Base-by-base conservation (phyloP, 2,329 filamentous ascomycete species). In the Daldinia eschscholtzii region DNA sequence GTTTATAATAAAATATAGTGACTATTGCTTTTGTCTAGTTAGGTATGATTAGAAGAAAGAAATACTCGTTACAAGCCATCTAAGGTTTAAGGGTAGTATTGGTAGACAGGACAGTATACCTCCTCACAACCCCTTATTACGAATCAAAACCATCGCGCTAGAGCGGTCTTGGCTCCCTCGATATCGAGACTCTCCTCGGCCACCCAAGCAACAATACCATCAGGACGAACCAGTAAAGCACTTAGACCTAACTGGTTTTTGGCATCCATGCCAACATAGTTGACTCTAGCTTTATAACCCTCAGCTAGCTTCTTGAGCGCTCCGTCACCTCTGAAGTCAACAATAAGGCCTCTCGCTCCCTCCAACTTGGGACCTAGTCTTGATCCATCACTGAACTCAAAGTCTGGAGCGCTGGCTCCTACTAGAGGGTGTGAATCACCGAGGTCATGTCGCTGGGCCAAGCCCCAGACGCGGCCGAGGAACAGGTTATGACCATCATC, bases 351-450 rank as follows among this genome's bases (percentile, higher is more conserved):
- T 13, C 65, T 63, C 0, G 75, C 80, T 1, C 59, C 37, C 20
- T 71, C 72, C 62, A 82, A 57, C 68, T 76, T 76, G 7, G 73
- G 44, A 1, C 79, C 78, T 4, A 82, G 66, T 52, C 77, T 73
- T 66, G 64, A 69, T 18, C 72, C 74, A 28, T 76, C 71, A 15
- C 53, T 42, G 4, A 79, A 63, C 37, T 78, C 75, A 50, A 81
- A 79, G 52, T 81, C 76, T 4, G 79, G 80, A 9, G 75, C 76
- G 69, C 80, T 81, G 57, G 73, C 72, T 3, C 81, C 81, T 23
- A 80, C 76, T 4, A 80, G 65, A 9, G 76, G 72, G 56, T 80
- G 76, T 50, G 61, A 37, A 57, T 75, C 73, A 44, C 70, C 72
- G 50, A 78, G 70, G 7, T 72, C 70, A 56, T 81, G 81, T 4